A percentile compares a stretch with the other conserved stretches of the same genome.
Evolutionary conservation across 345 rosid genomes (phyloP).

Genomic region (Gossypium bickii): DNA sequence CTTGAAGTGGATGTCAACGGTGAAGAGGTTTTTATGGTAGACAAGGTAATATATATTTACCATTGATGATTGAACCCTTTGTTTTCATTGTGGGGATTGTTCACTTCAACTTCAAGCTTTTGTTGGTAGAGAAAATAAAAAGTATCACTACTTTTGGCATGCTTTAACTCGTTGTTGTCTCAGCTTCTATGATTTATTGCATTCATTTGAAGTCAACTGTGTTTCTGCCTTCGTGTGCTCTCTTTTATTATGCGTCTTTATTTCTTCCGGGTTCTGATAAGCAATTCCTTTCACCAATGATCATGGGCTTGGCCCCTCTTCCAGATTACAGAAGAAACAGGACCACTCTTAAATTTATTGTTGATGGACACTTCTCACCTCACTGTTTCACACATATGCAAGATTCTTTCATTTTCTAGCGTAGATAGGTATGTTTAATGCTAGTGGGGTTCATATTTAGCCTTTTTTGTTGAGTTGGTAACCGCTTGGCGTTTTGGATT

Average conservation of each 20-base stretch:
- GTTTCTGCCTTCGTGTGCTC: neutral
- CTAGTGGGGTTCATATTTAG: conserved; percentile 15
- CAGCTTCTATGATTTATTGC: conserved; percentile 6
- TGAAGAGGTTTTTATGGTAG: conserved; percentile 44
- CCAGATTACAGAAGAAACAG: conserved; percentile 1
- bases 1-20: conserved; percentile 64
- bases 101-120: neutral
- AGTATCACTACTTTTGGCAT: neutral
- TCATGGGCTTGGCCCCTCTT: conserved; percentile 1
- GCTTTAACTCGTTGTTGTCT: neutral
- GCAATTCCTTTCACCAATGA: neutral
- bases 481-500: neutral
- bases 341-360: conserved; percentile 19
- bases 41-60: conserved; percentile 35
- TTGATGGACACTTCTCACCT: conserved; percentile 16
- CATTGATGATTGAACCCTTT: neutral
- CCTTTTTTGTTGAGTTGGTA: conserved; percentile 9
- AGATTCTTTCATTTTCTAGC: conserved; percentile 7
- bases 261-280: neutral
- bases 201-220: neutral
- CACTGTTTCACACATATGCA: neutral
- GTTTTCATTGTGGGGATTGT: neutral
- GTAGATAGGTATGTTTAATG: neutral
- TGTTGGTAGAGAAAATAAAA: neutral
- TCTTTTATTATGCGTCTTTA: neutral